Evolutionary conservation across 2,329 filamentous ascomycete genomes (phyloP).

Genomic region (Aspergillus versicolor): DNA sequence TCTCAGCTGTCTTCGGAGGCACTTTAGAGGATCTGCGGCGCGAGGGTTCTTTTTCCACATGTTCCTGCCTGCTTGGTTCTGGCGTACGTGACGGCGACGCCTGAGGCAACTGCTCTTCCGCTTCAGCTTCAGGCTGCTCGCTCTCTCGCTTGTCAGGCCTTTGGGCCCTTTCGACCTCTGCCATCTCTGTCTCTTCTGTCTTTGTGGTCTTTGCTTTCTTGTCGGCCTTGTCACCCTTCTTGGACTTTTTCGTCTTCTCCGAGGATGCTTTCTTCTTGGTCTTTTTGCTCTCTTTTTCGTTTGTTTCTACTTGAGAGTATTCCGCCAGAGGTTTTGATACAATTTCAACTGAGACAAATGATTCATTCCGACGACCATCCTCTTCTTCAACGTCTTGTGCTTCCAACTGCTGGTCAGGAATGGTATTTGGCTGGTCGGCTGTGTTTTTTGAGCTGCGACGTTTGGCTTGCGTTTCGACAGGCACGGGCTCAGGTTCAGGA

Average conservation of each 20-base stretch:
- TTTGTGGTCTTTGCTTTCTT: constrained; percentile 12
- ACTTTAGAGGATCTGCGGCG: constrained; percentile 27
- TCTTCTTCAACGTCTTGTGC: constrained; percentile 9
- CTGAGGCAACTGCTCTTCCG: constrained; percentile 13
- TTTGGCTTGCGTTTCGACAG: constrained; percentile 1
- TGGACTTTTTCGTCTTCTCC: constrained; percentile 31
- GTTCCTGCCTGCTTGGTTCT: constrained; percentile 22
- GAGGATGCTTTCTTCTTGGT: constrained; percentile 20
- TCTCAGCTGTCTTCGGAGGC: constrained; percentile 37
- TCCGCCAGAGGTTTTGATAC: constrained; percentile 29
- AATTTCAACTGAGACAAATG: constrained; percentile 32
- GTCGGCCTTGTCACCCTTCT: constrained; percentile 19
- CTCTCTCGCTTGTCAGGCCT: not conserved
- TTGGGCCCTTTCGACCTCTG: constrained; percentile 17
- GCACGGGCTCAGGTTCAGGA: not conserved
- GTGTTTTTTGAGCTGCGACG: constrained; percentile 9
- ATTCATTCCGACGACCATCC: constrained; percentile 24
- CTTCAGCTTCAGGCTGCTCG: constrained; percentile 1
- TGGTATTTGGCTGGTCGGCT: not conserved
- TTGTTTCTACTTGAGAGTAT: constrained; percentile 28
- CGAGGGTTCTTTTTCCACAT: constrained; percentile 16
- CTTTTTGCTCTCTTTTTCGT: constrained; percentile 24
- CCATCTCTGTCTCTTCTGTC: constrained; percentile 25
- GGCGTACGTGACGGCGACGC: constrained; percentile 10
- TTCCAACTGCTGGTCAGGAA: constrained; percentile 2